These are phyloP conservation scores for Selaginella moellendorffii DNA, from an alignment of 75 land plant genomes.

Conservation along the genomic window DNA sequence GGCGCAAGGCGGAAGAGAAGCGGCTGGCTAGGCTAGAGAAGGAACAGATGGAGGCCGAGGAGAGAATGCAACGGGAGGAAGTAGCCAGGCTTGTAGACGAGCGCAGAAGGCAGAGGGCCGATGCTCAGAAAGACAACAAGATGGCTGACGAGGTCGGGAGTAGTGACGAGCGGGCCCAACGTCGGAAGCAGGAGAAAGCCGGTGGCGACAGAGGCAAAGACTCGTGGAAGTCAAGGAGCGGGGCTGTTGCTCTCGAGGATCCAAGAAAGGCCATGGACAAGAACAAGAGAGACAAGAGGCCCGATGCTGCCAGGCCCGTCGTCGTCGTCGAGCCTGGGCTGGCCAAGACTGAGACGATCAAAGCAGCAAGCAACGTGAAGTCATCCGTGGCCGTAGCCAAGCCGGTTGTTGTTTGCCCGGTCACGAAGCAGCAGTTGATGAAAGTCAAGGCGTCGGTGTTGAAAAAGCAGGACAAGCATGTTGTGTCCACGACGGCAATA, in stretches of 20 bases:
- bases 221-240: not conserved
- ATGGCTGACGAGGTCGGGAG: not conserved
- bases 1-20: constrained; percentile 4
- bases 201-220: not conserved
- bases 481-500: not conserved
- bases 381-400: not conserved
- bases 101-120: not conserved
- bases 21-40: constrained; percentile 5
- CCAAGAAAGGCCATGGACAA: not conserved
- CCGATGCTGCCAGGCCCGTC: not conserved
- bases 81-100: not conserved
- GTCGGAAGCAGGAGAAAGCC: constrained; percentile 1
- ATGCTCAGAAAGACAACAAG: not conserved
- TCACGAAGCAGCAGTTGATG: not conserved
- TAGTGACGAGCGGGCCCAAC: not conserved
- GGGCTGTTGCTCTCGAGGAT: not conserved
- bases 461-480: not conserved
- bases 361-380: not conserved
- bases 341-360: not conserved
- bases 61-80: constrained; percentile 5
- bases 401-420: not conserved
- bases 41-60: not conserved
- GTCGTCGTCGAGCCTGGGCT: not conserved
- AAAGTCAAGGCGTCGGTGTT: not conserved
- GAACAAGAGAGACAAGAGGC: not conserved